Conservation (phyloP, 352 stramenopile species). For the Phytophthora hibernalis region DNA sequence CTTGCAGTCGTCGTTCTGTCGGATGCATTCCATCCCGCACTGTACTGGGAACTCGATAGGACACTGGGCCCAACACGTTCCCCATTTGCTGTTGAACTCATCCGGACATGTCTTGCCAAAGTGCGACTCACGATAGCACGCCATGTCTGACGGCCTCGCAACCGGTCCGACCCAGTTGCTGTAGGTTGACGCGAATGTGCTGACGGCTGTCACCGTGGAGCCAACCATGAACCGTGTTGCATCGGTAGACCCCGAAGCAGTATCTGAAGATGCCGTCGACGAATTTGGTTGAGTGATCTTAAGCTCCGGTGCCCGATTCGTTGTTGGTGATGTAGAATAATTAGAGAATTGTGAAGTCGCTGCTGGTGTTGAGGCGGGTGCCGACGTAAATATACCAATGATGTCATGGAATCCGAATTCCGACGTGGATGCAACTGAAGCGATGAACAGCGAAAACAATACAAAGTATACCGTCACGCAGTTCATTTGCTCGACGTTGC, state of each 20-base stretch:
- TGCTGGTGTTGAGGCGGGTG: conserved; percentile 2
- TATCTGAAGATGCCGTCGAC: conserved; percentile 2
- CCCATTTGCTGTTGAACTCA: conserved; percentile 40
- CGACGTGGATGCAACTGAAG: neutral
- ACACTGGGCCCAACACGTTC: conserved; percentile 53
- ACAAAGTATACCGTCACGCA: neutral
- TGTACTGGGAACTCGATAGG: conserved; percentile 53
- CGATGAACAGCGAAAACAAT: conserved; percentile 7
- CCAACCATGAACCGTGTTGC: conserved; percentile 1
- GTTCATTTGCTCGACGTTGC: conserved; percentile 5
- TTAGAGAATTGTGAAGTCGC: neutral
- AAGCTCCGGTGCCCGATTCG: neutral
- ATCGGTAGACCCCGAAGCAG: neutral
- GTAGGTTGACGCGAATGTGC: conserved; percentile 21
- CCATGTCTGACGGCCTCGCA: conserved; percentile 19
- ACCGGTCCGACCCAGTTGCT: conserved; percentile 26
- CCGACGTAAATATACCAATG: conserved; percentile 1
- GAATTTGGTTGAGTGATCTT: neutral
- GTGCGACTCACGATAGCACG: conserved; percentile 40
- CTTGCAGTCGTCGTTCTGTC: conserved; percentile 45
- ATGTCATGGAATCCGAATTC: conserved; percentile 11
- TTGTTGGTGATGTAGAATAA: neutral
- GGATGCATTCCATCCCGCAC: conserved; percentile 56
- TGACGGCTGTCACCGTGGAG: conserved; percentile 8
- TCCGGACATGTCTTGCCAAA: conserved; percentile 28